Base-by-base conservation (phyloP, 2,329 filamentous ascomycete genomes). In the Neofusicoccum laricinum region DNA sequence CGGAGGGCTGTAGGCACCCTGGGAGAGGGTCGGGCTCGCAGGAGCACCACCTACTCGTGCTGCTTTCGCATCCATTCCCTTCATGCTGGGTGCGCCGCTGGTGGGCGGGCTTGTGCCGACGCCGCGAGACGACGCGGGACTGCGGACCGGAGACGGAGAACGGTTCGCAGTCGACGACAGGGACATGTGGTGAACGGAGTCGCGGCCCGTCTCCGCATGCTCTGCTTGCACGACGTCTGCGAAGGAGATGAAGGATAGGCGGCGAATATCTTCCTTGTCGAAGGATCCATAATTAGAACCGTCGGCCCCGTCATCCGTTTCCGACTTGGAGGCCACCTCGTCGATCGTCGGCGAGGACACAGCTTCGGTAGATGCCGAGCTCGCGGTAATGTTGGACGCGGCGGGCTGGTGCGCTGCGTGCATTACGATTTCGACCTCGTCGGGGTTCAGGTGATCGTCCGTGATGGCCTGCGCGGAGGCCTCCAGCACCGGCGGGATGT, bases 181-280 rank as follows among this genome's bases (percentile, higher is more conserved):
- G 12, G 89, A 89, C 58, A 86, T 85, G 65, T 90, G 79, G 73
- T 92, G 88, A 64, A 91, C 82, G 63, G 88, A 89, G 66, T 94
- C 90, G 68, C 89, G 83, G 69, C 84, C 88, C 51, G 85, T 82
- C 41, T 88, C 85, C 34, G 86, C 86, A 71, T 94, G 91, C 75
- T 95, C 91, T 38, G 89, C 86, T 74, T 96, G 92, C 45, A 98
- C 92, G 10, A 98, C 92, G 72, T 98, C 94, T 66, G 94, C 93
- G 77, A 98, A 98, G 7, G 93, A 97, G 74, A 98, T 96, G 79
- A 98, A 98, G 75, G 91, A 95, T 67, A 98, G 80, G 21, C 94
- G 88, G 50, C 92, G 88, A 17, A 96, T 86, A 71, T 97, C 93
- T 51, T 86, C 84, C 43, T 84, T 85, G 71, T 97, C 93, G 66